A percentile compares a stretch with the other conserved stretches of the same genome.
phyloP scores from a whole-genome alignment of 441 rosid genomes.

The Croton setiger region DNA sequence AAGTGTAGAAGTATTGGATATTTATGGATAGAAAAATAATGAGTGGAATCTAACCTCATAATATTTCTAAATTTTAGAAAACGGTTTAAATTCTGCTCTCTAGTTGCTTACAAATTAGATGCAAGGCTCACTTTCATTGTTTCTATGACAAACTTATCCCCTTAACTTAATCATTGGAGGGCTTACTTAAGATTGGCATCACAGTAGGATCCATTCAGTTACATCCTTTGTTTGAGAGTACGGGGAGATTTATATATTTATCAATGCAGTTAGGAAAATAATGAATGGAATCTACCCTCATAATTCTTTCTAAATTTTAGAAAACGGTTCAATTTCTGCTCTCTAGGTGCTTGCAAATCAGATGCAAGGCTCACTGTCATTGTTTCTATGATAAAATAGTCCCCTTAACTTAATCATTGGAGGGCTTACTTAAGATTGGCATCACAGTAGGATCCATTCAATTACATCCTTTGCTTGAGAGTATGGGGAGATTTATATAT shows the following conservation, averaged over 20 bases:
- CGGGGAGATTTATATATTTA: background rate
- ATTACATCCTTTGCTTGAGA: background rate
- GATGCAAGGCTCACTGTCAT: background rate
- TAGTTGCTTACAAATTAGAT: no score
- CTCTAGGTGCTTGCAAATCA: background rate
- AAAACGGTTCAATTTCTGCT: background rate
- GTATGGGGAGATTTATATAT: background rate
- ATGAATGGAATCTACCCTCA: background rate
- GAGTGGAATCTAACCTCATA: background rate
- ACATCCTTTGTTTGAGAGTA: background rate
- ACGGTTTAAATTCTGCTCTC: background rate
- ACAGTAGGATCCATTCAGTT: background rate
- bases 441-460: background rate
- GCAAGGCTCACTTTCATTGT: background rate
- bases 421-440: background rate
- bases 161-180: slow-evolving; percentile 9
- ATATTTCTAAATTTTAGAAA: background rate
- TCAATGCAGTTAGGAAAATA: no score
- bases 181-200: background rate
- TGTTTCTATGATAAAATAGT: background rate
- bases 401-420: slow-evolving; percentile 8
- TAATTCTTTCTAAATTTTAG: background rate
- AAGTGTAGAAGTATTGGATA: background rate
- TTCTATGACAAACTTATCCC: background rate
- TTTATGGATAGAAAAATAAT: background rate